These are phyloP conservation scores for Termitomyces sp. DNA, from an alignment of 768 basidiomycete species.

Conservation along the genomic window DNA sequence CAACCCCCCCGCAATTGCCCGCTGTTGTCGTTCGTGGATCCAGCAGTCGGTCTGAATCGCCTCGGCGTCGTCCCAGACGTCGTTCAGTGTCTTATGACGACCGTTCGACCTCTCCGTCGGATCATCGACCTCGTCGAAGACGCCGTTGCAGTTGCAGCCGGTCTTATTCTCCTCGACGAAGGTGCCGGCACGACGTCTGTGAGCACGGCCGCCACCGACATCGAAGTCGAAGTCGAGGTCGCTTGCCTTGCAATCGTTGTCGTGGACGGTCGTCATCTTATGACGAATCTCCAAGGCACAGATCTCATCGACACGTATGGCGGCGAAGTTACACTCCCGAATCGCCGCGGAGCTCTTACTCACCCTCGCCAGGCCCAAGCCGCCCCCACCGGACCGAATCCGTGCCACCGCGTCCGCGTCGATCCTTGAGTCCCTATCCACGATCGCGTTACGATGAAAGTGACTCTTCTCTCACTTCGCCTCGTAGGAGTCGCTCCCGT, in stretches of 20 bases:
- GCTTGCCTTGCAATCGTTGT: neutral
- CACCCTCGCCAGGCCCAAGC: neutral
- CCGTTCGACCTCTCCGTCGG: neutral
- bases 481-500: neutral
- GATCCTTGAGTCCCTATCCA: neutral
- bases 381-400: neutral
- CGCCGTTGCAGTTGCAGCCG: neutral
- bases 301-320: neutral
- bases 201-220: neutral
- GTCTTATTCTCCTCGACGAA: neutral
- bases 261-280: conserved; percentile 2
- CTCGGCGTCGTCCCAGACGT: neutral
- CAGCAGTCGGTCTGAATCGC: neutral
- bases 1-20: neutral
- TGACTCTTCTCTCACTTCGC: neutral
- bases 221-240: conserved; percentile 10
- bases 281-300: neutral
- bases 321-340: conserved; percentile 5
- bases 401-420: neutral
- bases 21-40: conserved; percentile 4
- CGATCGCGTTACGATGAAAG: neutral
- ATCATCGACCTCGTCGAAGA: neutral
- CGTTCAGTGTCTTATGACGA: neutral
- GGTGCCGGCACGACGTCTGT: neutral
- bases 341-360: neutral